Evolutionary conservation across 768 basidiomycete genomes (phyloP).

Genomic region (Plicaturopsis crispa): DNA sequence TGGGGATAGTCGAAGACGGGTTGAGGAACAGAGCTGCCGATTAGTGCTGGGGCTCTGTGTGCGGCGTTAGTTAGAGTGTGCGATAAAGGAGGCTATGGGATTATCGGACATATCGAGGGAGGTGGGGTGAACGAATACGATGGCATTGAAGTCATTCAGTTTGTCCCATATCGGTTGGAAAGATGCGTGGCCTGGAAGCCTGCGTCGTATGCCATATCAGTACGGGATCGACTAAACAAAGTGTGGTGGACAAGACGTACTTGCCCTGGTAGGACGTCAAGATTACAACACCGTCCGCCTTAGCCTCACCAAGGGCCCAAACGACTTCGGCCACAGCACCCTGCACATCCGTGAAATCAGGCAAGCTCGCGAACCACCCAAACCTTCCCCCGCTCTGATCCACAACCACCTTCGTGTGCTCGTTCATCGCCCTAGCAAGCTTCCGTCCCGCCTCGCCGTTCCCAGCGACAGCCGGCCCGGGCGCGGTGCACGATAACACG

Average conservation of each 20-base stretch:
- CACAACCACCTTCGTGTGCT: background rate
- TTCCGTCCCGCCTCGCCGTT: background rate
- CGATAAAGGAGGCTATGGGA: no score
- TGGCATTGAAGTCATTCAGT: background rate
- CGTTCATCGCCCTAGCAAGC: background rate
- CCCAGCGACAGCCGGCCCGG: background rate
- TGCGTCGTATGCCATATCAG: no score
- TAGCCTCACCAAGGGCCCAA: background rate
- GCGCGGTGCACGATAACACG: background rate
- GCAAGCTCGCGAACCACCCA: background rate
- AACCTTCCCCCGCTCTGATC: background rate
- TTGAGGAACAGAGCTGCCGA: background rate
- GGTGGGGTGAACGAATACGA: conserved; percentile 3
- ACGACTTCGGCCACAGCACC: background rate
- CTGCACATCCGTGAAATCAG: background rate
- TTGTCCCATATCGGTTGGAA: conserved; percentile 1
- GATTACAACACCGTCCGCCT: background rate
- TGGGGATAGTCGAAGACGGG: conserved; percentile 3
- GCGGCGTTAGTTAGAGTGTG: background rate
- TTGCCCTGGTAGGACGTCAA: no score
- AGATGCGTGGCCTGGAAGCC: conserved; percentile 1
- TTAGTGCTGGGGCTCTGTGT: background rate
- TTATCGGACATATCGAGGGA: no score
- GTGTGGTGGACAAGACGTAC: no score
- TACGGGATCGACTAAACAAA: no score